These are phyloP conservation scores for Vaccinium macrocarpon DNA, from an alignment of 148 eudicot genomes.

Conservation along the genomic window DNA sequence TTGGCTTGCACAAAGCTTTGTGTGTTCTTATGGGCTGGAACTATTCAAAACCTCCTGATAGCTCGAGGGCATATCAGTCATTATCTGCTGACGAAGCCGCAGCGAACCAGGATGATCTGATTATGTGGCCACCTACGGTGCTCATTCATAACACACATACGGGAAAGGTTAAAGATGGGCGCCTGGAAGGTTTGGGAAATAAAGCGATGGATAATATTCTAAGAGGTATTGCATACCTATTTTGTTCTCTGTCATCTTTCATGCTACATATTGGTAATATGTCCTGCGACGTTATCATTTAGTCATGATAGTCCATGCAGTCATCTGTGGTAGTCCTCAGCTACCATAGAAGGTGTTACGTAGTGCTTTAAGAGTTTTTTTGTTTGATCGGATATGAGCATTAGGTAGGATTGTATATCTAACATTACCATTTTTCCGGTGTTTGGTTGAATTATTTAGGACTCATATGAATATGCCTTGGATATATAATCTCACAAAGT, in stretches of 20 bases:
- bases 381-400: neutral
- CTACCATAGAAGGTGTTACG: neutral
- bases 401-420: neutral
- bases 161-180: slow-evolving; percentile 89
- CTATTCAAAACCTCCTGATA: slow-evolving; percentile 78
- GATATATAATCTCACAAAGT: neutral
- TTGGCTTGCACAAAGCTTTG: slow-evolving; percentile 95
- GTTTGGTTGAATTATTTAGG: neutral
- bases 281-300: neutral
- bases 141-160: slow-evolving; percentile 78
- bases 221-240: slow-evolving; percentile 69
- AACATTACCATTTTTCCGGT: neutral
- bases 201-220: slow-evolving; percentile 82
- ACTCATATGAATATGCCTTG: neutral
- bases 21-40: slow-evolving; percentile 97
- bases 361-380: neutral
- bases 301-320: neutral
- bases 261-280: neutral
- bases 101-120: slow-evolving; percentile 76
- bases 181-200: slow-evolving; percentile 96
- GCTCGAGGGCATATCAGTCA: slow-evolving; percentile 65
- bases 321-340: neutral
- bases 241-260: slow-evolving; percentile 29
- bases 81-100: slow-evolving; percentile 77
- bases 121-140: slow-evolving; percentile 93